A percentile compares a stretch with the other conserved stretches of the same genome.
These are phyloP conservation scores for Lolium rigidum DNA, from an alignment of 176 grass and related monocot species.

Conservation along the genomic window DNA sequence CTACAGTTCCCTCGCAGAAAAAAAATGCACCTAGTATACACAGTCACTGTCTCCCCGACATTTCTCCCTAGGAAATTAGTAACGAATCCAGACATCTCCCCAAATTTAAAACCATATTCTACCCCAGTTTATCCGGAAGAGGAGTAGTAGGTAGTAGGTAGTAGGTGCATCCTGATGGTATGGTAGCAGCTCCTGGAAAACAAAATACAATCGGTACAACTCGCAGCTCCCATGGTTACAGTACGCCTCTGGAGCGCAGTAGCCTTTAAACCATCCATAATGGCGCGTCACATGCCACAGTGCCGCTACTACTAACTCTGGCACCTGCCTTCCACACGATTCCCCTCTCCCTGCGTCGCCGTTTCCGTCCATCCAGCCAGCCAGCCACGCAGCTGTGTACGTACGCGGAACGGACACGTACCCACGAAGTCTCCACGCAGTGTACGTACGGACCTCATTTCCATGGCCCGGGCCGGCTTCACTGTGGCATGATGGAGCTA, in stretches of 20 bases:
- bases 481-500: no score
- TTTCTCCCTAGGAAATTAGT: no score
- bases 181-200: neutral
- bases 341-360: neutral
- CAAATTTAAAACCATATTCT: no score
- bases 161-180: neutral
- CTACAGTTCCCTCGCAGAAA: no score
- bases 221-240: neutral
- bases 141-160: neutral
- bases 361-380: neutral
- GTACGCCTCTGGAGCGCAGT: no score
- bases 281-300: conserved; percentile 43
- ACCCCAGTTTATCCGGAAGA: neutral
- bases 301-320: neutral
- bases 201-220: neutral
- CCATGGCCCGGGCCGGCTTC: no score
- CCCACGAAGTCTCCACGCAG: neutral
- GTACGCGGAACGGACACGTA: neutral
- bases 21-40: no score
- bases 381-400: neutral
- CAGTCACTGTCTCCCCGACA: no score
- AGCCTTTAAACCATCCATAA: conserved; percentile 42
- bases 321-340: neutral
- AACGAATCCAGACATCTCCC: no score
- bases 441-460: no score